Base-by-base conservation (phyloP, 192 early-diverging fungal species). In the Diversispora epigaea region DNA sequence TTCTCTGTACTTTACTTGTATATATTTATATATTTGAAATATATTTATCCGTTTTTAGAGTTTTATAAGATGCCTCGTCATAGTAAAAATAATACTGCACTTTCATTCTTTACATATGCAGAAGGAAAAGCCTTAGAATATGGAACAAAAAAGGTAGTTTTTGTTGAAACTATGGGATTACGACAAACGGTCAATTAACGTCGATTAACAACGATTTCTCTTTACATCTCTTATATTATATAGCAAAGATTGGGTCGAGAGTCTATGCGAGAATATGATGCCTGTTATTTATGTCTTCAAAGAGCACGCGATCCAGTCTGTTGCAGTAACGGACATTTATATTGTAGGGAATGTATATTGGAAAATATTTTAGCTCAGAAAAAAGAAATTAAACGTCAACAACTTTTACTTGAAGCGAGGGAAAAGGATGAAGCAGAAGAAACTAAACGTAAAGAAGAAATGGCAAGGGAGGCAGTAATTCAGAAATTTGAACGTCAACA, bases 51-150 rank as follows among this genome's bases (percentile, higher is more conserved):
- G 25, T 32, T 32, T 32, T 32, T 32, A 2, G 25, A 32, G 25
- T 61, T 60, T 21, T 60, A 25, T 21, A 45, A 68, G 40, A 93
- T 93, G 89, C 87, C 89, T 55, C 89, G 94, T 14, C 96, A 98
- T 81, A 95, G 93, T 15, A 98, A 95, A 76, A 96, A 96, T 82
- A 96, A 95, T 78, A 98, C 93, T 3, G 92, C 95, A 6, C 84
- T 89, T 21, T 90, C 93, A 39, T 92, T 94, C 49, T 98, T 98
- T 78, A 98, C 95, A 3, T 91, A 95, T 78, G 92, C 92, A 11
- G 96, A 97, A 80, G 84, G 91, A 44, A 84, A 92, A 70, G 87
- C 91, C 81, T 85, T 94, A 6, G 90, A 93, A 63, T 98, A 98
- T 81, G 96, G 96, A 25, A 96, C 94, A 0, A 91, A 95, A 74